Percentiles rank a stretch among this genome's conserved stretches.
These are phyloP conservation scores for Parietichytrium sp. DNA, from an alignment of 108 stramenopile species.

Conservation along the genomic window DNA sequence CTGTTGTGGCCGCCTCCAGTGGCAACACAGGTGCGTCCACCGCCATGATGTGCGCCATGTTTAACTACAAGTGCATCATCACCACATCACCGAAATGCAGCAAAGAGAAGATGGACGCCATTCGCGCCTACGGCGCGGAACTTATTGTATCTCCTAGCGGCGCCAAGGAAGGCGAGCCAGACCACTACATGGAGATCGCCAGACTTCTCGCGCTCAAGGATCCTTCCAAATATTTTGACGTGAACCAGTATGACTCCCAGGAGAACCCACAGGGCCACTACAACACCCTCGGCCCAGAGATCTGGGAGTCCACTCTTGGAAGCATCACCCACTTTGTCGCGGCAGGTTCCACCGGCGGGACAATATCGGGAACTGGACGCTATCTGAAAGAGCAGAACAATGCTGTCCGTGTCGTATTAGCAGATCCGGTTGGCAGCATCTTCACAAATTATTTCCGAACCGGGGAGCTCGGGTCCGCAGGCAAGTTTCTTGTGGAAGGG, in stretches of 20 bases:
- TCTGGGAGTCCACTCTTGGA: neutral
- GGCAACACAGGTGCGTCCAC: constrained; percentile 65
- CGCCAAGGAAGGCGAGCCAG: neutral
- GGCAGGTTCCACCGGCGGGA: constrained; percentile 30
- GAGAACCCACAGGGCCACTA: neutral
- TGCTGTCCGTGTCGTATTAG: constrained; percentile 31
- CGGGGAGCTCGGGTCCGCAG: constrained; percentile 10
- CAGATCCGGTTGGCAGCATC: constrained; percentile 31
- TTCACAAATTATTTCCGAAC: constrained; percentile 16
- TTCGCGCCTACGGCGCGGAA: constrained; percentile 42
- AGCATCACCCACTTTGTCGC: constrained; percentile 36
- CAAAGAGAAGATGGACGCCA: constrained; percentile 37
- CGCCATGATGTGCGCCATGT: constrained; percentile 57
- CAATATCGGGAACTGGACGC: constrained; percentile 7
- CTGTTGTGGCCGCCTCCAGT: constrained; percentile 62
- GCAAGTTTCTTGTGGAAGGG: constrained; percentile 41
- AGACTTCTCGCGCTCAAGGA: neutral
- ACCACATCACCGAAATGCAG: constrained; percentile 49
- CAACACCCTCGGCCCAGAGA: constrained; percentile 37
- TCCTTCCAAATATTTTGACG: constrained; percentile 37
- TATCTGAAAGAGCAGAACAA: constrained; percentile 23
- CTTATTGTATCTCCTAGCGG: constrained; percentile 13
- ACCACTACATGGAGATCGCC: constrained; percentile 43
- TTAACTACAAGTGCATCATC: constrained; percentile 58
- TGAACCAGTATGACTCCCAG: constrained; percentile 25